Conservation (phyloP, 208 protist species). For the Vickermania ingenoplastis region DNA sequence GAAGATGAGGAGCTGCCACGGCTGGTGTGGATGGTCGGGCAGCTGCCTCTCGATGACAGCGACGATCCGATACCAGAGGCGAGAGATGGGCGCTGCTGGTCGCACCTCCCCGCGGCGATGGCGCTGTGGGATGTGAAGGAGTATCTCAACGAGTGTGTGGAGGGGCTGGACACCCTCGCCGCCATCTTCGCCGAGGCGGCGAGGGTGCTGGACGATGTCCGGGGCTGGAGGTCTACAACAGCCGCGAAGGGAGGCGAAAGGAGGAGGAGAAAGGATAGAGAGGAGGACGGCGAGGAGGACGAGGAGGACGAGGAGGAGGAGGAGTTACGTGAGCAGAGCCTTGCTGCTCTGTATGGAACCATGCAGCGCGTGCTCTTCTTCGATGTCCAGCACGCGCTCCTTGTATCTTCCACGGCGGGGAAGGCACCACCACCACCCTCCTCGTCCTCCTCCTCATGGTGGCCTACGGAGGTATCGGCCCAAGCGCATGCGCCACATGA, state of each 20-base stretch:
- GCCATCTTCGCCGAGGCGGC: not conserved
- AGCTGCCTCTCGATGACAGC: no score
- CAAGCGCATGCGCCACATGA: no score
- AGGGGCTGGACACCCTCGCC: not conserved
- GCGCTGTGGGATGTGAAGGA: not conserved
- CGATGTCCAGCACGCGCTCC: conserved; percentile 13
- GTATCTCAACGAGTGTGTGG: not conserved
- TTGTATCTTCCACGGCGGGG: not conserved
- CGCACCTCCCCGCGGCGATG: not conserved
- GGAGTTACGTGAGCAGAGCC: not conserved
- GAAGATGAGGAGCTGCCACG: no score
- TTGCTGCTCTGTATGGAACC: conserved; percentile 13
- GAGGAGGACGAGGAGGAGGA: not conserved
- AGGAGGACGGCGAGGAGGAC: not conserved
- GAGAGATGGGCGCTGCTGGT: not conserved
- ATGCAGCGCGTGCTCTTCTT: conserved; percentile 36
- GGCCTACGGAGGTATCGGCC: not conserved
- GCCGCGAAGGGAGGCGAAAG: no score
- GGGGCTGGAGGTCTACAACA: no score
- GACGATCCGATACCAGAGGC: not conserved
- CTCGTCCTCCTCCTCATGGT: not conserved
- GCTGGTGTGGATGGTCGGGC: no score
- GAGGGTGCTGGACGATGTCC: not conserved
- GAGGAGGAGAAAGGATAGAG: not conserved
- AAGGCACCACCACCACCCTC: not conserved